phyloP scores from a whole-genome alignment of 2,329 filamentous ascomycete species.

The Microdochium paspali region DNA sequence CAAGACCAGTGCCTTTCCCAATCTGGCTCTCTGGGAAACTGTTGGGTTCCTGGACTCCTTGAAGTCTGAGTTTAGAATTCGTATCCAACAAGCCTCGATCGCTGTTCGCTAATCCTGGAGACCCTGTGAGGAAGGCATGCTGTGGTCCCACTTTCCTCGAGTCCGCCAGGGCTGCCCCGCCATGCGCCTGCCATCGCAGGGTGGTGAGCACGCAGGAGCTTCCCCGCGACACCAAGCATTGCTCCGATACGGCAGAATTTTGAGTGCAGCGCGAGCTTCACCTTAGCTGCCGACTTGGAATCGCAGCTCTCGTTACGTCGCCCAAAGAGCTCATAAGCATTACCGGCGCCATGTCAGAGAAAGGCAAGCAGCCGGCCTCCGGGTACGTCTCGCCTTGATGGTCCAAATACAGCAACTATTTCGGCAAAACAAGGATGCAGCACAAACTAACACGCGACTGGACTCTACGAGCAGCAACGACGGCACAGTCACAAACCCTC shows the following conservation, averaged over 20 bases:
- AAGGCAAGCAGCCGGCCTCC: not conserved
- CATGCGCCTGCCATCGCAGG: not conserved
- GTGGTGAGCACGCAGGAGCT: not conserved
- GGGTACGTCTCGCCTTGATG: not conserved
- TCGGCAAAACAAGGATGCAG: not conserved
- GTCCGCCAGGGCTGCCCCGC: not conserved
- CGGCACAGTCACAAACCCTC: constrained; percentile 58
- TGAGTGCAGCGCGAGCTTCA: not conserved
- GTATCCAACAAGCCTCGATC: too few relatives aligned
- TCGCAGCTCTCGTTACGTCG: not conserved
- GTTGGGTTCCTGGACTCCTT: too few relatives aligned
- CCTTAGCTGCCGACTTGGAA: not conserved
- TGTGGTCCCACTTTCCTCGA: not conserved
- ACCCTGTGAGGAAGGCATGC: not conserved
- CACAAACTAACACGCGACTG: not conserved
- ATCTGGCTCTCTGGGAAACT: too few relatives aligned
- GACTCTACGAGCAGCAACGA: constrained; percentile 27
- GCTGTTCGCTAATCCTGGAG: too few relatives aligned
- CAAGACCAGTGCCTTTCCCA: too few relatives aligned
- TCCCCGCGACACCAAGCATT: not conserved
- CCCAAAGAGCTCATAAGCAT: not conserved
- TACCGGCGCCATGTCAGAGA: not conserved
- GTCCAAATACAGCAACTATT: not conserved
- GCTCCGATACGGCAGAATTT: constrained; percentile 1
- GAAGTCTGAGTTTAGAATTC: too few relatives aligned